These are phyloP conservation scores for Entamoeba invadens DNA, from an alignment of 208 protist genomes.

Conservation along the genomic window DNA sequence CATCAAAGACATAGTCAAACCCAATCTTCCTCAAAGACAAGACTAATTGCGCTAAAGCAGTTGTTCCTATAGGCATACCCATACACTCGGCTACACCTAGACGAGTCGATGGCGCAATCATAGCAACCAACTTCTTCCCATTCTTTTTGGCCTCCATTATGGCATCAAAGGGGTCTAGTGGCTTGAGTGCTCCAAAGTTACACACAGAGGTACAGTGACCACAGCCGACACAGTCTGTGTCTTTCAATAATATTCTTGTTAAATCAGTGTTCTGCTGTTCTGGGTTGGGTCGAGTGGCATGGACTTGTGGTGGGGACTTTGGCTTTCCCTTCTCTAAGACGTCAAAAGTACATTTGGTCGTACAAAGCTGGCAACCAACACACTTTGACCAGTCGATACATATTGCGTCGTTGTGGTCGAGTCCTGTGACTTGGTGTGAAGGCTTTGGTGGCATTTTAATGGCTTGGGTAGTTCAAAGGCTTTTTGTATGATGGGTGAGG, in stretches of 20 bases:
- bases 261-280: neutral
- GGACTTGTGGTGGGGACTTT: neutral
- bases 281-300: neutral
- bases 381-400: neutral
- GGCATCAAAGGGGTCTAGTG: conserved; percentile 16
- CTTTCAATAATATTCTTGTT: neutral
- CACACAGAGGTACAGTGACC: conserved; percentile 44
- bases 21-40: conserved; percentile 9
- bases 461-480: too few species aligned
- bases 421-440: neutral
- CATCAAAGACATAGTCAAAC: conserved; percentile 34
- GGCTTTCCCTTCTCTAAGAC: neutral
- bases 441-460: neutral
- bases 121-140: conserved; percentile 16
- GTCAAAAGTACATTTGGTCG: neutral
- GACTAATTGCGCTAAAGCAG: neutral
- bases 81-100: conserved; percentile 19
- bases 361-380: neutral
- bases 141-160: conserved; percentile 10
- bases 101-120: conserved; percentile 25
- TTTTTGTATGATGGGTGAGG: too few species aligned
- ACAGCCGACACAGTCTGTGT: conserved; percentile 41
- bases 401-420: neutral
- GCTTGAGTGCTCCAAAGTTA: conserved; percentile 33
- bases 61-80: conserved; percentile 19